Percentiles rank a stretch among this genome's conserved stretches.
phyloP scores from a whole-genome alignment of 2,329 filamentous ascomycete genomes.

The Penicillium sp. region DNA sequence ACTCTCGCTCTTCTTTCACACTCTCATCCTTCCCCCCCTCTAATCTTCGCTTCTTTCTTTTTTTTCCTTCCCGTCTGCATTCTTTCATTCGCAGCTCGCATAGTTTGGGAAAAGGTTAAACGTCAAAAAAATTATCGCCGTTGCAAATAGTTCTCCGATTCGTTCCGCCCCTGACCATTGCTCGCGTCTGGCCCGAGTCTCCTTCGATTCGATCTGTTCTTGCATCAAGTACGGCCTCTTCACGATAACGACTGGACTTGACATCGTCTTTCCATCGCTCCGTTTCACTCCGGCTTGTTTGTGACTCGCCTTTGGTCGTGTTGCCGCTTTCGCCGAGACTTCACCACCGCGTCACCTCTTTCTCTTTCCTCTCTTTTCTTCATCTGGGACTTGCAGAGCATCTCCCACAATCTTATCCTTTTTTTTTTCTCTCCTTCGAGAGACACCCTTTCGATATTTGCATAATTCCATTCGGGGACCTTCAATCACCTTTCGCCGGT shows the following conservation, averaged over 20 bases:
- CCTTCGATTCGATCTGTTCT: slow-evolving; percentile 8
- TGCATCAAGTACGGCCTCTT: background rate
- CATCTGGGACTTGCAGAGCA: slow-evolving; percentile 39
- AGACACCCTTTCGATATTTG: slow-evolving; percentile 12
- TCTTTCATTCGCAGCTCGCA: slow-evolving; percentile 31
- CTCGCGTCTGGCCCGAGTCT: slow-evolving; percentile 21
- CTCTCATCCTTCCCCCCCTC: slow-evolving; percentile 16
- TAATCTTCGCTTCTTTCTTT: slow-evolving; percentile 31
- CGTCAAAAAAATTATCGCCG: slow-evolving; percentile 17
- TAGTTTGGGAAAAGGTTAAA: slow-evolving; percentile 22
- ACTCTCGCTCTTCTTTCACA: slow-evolving; percentile 23
- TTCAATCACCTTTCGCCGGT: slow-evolving; percentile 7
- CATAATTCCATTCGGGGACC: slow-evolving; percentile 14
- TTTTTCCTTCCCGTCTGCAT: slow-evolving; percentile 23
- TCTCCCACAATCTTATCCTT: slow-evolving; percentile 24
- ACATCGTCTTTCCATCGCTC: slow-evolving; percentile 1
- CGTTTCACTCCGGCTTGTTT: slow-evolving; percentile 1
- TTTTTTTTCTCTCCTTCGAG: slow-evolving; percentile 6
- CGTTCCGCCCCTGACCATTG: slow-evolving; percentile 24
- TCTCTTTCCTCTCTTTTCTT: slow-evolving; percentile 19
- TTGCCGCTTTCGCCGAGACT: slow-evolving; percentile 17
- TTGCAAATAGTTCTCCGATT: slow-evolving; percentile 25
- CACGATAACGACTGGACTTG: background rate
- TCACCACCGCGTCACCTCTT: slow-evolving; percentile 22
- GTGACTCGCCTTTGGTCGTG: slow-evolving; percentile 14